Conservation (phyloP, 169 alveolate genomes). For the Eimeria falciformis region DNA sequence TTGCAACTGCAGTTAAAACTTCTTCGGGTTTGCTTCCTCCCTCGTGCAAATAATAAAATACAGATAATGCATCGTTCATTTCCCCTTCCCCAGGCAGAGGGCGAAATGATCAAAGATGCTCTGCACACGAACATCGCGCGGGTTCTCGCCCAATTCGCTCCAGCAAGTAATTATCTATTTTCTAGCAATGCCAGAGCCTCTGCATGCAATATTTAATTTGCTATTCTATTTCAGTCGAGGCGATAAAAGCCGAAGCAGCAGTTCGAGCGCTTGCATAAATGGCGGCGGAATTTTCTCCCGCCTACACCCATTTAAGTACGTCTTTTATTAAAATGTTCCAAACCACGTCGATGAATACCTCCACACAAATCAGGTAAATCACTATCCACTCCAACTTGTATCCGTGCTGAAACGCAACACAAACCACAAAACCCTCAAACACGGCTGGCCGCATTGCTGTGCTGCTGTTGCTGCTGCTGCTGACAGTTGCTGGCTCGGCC, state of each 20-base stretch:
- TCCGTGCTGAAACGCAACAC: constrained; percentile 84
- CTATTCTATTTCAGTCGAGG: constrained; percentile 37
- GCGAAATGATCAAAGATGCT: constrained; percentile 78
- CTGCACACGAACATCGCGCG: constrained; percentile 76
- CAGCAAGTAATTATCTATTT: constrained; percentile 33
- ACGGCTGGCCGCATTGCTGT: not conserved
- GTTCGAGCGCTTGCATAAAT: not conserved
- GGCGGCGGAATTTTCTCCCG: not conserved
- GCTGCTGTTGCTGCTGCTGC: constrained; percentile 45
- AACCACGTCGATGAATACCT: constrained; percentile 88
- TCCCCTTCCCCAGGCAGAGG: constrained; percentile 71
- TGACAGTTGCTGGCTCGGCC: too few species aligned
- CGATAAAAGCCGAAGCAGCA: constrained; percentile 75
- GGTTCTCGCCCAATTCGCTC: constrained; percentile 76
- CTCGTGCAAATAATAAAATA: not conserved
- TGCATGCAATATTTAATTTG: not conserved
- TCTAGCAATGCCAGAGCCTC: too few species aligned
- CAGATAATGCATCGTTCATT: not conserved
- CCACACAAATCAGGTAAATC: constrained; percentile 86
- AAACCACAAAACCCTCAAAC: not conserved
- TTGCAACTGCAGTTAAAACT: constrained; percentile 75
- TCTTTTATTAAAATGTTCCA: constrained; percentile 90
- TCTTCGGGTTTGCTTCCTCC: constrained; percentile 32
- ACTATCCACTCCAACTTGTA: constrained; percentile 90
- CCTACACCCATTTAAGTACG: constrained; percentile 84